Evolutionary conservation across 257 asterid genomes (phyloP).

Genomic region (Paraleonurus japonicus): DNA sequence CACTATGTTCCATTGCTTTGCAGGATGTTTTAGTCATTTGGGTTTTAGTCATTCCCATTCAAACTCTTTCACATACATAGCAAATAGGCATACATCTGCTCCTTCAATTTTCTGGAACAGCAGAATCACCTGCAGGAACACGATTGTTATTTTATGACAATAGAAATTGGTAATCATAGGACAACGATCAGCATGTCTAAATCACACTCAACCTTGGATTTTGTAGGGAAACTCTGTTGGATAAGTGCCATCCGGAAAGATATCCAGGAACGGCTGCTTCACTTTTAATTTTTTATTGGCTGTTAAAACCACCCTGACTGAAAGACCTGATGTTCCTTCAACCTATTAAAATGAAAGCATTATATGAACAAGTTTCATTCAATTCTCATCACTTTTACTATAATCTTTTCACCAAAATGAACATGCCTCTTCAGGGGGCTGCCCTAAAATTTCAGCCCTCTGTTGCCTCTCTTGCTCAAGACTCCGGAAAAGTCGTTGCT

Average conservation of each 20-base stretch:
- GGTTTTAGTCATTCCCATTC: constrained; percentile 72
- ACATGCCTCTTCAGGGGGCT: constrained; percentile 45
- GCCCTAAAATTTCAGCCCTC: constrained; percentile 49
- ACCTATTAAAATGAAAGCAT: constrained; percentile 41
- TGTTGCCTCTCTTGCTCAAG: constrained; percentile 58
- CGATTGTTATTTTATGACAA: constrained; percentile 20
- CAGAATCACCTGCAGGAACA: constrained; percentile 53
- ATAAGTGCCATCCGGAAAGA: constrained; percentile 50
- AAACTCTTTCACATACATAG: constrained; percentile 75
- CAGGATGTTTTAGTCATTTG: constrained; percentile 45
- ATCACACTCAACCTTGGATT: constrained; percentile 58
- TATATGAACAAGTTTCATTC: too few species aligned
- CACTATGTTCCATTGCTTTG: constrained; percentile 53
- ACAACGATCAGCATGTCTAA: not conserved
- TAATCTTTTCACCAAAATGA: too few species aligned
- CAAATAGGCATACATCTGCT: constrained; percentile 73
- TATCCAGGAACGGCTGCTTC: constrained; percentile 58
- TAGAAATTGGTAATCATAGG: not conserved
- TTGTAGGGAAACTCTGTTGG: constrained; percentile 66
- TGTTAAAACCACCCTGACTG: constrained; percentile 65
- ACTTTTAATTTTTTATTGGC: constrained; percentile 53
- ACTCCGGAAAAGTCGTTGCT: constrained; percentile 51
- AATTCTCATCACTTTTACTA: too few species aligned
- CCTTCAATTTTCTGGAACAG: constrained; percentile 76
- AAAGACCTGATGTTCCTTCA: constrained; percentile 61